These are phyloP conservation scores for Priceomyces medius DNA, from an alignment of 805 yeast species.

Conservation along the genomic window DNA sequence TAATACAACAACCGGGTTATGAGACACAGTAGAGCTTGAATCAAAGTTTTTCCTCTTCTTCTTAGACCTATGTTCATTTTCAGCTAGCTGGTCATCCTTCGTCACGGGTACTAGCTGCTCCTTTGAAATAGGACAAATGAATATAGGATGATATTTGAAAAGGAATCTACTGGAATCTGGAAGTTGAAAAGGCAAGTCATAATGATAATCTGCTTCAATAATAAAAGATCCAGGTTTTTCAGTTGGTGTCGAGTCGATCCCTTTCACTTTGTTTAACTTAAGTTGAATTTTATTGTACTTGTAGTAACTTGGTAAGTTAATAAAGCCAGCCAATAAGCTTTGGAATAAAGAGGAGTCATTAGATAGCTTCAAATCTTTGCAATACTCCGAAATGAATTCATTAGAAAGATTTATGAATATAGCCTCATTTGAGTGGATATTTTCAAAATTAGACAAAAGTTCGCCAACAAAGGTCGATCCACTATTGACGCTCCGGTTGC, in stretches of 20 bases:
- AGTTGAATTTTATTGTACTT: slow-evolving; percentile 39
- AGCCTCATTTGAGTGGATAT: slow-evolving; percentile 25
- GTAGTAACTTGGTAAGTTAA: slow-evolving; percentile 43
- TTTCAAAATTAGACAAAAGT: slow-evolving; percentile 28
- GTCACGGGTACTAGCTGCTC: slow-evolving; percentile 42
- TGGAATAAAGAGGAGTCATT: slow-evolving; percentile 44
- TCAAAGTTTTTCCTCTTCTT: slow-evolving; percentile 9
- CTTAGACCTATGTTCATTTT: slow-evolving; percentile 17
- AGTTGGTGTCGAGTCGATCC: neutral
- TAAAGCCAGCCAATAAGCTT: slow-evolving; percentile 37
- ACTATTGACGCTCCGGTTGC: slow-evolving; percentile 12
- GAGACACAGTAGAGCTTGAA: slow-evolving; percentile 9
- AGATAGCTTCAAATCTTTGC: slow-evolving; percentile 35
- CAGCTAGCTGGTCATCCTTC: slow-evolving; percentile 7
- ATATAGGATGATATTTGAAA: slow-evolving; percentile 43
- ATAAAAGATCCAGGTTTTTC: neutral
- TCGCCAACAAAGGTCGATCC: slow-evolving; percentile 32
- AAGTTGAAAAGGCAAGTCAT: slow-evolving; percentile 42
- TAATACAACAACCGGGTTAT: slow-evolving; percentile 43
- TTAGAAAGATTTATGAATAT: slow-evolving; percentile 37
- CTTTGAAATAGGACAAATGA: slow-evolving; percentile 46
- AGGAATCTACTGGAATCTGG: slow-evolving; percentile 40
- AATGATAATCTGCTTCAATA: slow-evolving; percentile 22
- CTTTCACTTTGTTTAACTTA: slow-evolving; percentile 20
- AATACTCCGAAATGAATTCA: slow-evolving; percentile 40